phyloP scores from a whole-genome alignment of 495 filamentous ascomycete species.

The Letharia columbiana region DNA sequence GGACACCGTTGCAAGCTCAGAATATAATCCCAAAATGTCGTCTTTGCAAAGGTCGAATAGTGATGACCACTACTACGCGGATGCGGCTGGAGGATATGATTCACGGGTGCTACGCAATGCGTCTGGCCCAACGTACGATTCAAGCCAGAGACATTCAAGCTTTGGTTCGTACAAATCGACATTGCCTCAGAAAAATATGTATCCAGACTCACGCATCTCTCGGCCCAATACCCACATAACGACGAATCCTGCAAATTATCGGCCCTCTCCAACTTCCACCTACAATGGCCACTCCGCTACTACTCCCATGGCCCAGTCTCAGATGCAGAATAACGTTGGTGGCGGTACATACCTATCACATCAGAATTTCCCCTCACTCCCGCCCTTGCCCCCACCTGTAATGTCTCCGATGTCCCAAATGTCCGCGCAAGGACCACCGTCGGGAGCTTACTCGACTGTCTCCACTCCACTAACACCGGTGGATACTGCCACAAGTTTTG shows the following conservation, averaged over 20 bases:
- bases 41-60: slow-evolving; percentile 23
- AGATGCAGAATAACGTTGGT: slow-evolving; percentile 16
- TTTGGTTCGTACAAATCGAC: slow-evolving; percentile 16
- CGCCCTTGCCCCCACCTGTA: slow-evolving; percentile 22
- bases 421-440: slow-evolving; percentile 15
- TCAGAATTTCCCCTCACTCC: slow-evolving; percentile 23
- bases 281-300: slow-evolving; percentile 17
- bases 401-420: slow-evolving; percentile 21
- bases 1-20: slow-evolving; percentile 13
- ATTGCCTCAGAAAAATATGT: slow-evolving; percentile 15
- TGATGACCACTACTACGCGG: slow-evolving; percentile 25
- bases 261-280: slow-evolving; percentile 21
- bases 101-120: slow-evolving; percentile 15
- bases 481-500: slow-evolving; percentile 18
- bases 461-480: slow-evolving; percentile 16
- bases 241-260: slow-evolving; percentile 31
- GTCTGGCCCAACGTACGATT: slow-evolving; percentile 12
- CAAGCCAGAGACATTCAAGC: slow-evolving; percentile 12
- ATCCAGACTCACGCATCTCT: slow-evolving; percentile 17
- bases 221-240: slow-evolving; percentile 29
- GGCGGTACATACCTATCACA: slow-evolving; percentile 15
- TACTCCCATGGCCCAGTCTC: slow-evolving; percentile 12
- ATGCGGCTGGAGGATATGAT: slow-evolving; percentile 17
- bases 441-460: slow-evolving; percentile 11
- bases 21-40: slow-evolving; percentile 13